These are phyloP conservation scores for Ramichloridium luteum DNA, from an alignment of 2,329 filamentous ascomycete species.

Conservation along the genomic window DNA sequence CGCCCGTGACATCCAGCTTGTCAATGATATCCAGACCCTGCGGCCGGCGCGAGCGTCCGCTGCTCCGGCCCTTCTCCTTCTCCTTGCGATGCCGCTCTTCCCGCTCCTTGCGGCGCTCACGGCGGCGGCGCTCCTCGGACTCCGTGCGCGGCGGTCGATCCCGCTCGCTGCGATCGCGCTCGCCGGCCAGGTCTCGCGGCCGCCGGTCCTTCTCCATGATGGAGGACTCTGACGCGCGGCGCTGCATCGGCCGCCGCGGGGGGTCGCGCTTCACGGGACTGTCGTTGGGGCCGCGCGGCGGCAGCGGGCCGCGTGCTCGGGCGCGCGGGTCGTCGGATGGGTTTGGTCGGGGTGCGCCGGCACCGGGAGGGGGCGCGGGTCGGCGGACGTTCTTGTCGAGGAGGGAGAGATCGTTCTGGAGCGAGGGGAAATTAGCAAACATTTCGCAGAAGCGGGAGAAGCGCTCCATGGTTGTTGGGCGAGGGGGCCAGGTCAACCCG, in stretches of 20 bases:
- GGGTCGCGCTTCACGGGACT: conserved; percentile 26
- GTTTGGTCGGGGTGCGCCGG: conserved; percentile 53
- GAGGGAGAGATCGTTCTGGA: conserved; percentile 55
- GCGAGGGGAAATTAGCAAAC: conserved; percentile 32
- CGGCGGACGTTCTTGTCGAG: conserved; percentile 52
- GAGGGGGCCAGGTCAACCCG: background rate
- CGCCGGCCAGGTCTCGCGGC: conserved; percentile 42
- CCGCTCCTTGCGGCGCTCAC: conserved; percentile 34
- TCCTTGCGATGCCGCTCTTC: conserved; percentile 40
- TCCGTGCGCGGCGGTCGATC: conserved; percentile 20
- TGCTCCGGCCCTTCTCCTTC: conserved; percentile 28
- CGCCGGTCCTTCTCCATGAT: conserved; percentile 51
- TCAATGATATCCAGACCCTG: conserved; percentile 76
- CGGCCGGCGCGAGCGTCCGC: conserved; percentile 28
- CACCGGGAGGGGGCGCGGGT: too few species aligned
- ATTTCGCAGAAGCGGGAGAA: conserved; percentile 27
- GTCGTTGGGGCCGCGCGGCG: conserved; percentile 33
- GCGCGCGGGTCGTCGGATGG: conserved; percentile 50
- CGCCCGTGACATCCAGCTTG: conserved; percentile 89
- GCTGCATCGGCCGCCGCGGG: conserved; percentile 33
- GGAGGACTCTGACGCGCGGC: conserved; percentile 72
- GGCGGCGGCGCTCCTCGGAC: conserved; percentile 42
- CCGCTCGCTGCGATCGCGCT: conserved; percentile 14
- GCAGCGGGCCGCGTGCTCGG: conserved; percentile 28
- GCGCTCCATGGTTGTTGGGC: conserved; percentile 26